Evolutionary conservation across 1,139 yeast species (phyloP), one percentile per base, ranked within the genome.

Genomic region (Scheffersomyces illinoinensis): DNA sequence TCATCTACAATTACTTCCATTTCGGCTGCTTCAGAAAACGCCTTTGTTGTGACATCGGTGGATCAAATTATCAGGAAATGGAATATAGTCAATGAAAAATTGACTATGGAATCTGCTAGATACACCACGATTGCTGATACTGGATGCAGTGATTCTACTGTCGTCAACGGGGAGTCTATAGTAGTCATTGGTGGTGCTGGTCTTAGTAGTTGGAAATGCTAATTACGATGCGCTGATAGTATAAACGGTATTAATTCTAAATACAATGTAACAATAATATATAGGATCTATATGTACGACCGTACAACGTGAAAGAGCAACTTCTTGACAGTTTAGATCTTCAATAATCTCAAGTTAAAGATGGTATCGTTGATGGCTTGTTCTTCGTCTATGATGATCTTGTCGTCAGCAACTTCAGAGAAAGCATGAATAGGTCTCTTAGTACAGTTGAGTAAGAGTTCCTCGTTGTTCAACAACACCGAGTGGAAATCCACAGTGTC

Each of bases 121-220:
- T 91, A 89, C 71, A 91, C 97, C 1, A 89, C 97, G 0, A 85
- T 93, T 48, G 97, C 98, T 0, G 99, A 95, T 69, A 91, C 97
- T 0, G 98, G 97, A 0, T 87, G 93, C 58, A 72, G 86, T 52
- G 89, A 81, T 57, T 64, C 80, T 1, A 66, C 79, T 0, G 53
- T 55, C 0, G 63, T 73, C n/a, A 71, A 65, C 2, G 71, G 69
- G 10, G 54, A 55, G 1, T 64, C 69, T 1, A 58, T 78, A n/a
- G 75, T 78, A 0, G 69, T 88, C 6, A 72, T 89, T 24, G 95
- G 91, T 17, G 96, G 96, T 18, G 89, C 91, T 3, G 96, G 96
- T 1, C 67, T 88, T 33, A 86, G 92, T 53, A 64, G 78, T 14
- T 87, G 88, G 88, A 70, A 69, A 54, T 57, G 71, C n/a, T 60